Base-by-base conservation (phyloP, 2,329 filamentous ascomycete genomes). In the Zymoseptoria passerinii region DNA sequence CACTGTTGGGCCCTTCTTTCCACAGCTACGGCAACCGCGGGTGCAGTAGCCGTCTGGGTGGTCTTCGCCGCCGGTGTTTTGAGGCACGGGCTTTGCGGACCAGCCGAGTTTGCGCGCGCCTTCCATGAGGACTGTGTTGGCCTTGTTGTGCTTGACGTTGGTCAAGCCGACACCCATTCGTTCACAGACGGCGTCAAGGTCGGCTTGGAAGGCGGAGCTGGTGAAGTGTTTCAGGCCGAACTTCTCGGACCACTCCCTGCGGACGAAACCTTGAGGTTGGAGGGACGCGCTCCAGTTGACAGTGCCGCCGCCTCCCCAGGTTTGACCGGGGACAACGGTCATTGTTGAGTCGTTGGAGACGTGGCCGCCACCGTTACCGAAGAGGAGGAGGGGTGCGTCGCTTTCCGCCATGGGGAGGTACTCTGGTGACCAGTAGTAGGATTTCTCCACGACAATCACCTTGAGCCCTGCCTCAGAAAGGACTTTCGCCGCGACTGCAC, bases 271-370 rank as follows among this genome's bases (percentile, higher is more conserved):
- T 69, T 92, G 89, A 0, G 89, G 88, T 65, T 86, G 82, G 16
- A 86, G 70, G 3, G 79, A 80, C 5, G 83, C 83, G 23, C 78
- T 88, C 91, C 91, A 96, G 73, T 96, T 96, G 66, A 96, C 75
- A 0, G 89, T 90, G 5, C 91, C 91, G 57, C 92, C 92, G 49
- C 92, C 92, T 28, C 92, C 92, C 83, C 88, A 95, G 29, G 83
- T 83, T 57, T 83, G 82, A 1, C 89, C 92, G 0, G 87, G 83
- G 2, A 89, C 71, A 10, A 92, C 72, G 16, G 76, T 81, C 29
- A 86, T 76, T 5, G 81, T 71, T 28, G 65, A 72, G 58, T 77
- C 76, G 40, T 79, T 74, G 10, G 60, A 87, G 77, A 61, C 78
- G 77, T 65, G 79, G 18, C 83, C 72, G 7, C 87, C 88, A 20